Conservation (phyloP, 345 rosid species). For the Laguncularia racemosa region DNA sequence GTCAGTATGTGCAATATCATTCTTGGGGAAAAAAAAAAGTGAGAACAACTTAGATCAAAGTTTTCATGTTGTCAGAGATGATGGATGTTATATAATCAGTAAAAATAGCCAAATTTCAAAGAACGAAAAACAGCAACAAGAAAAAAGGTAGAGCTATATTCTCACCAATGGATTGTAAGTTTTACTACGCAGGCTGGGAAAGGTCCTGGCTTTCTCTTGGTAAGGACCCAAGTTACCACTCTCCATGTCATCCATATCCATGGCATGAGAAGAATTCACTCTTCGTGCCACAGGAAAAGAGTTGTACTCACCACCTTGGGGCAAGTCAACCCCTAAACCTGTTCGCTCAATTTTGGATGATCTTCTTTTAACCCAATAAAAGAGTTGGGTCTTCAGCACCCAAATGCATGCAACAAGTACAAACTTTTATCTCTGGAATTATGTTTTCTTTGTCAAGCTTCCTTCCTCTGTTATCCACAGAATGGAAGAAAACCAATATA, state of each 20-base stretch:
- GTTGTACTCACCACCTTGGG: constrained; percentile 27
- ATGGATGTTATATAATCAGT: background rate
- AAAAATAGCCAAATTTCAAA: background rate
- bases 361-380: constrained; percentile 3
- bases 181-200: constrained; percentile 86
- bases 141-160: background rate
- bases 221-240: constrained; percentile 62
- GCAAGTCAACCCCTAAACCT: constrained; percentile 39
- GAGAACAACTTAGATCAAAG: background rate
- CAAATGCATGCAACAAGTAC: too few species aligned
- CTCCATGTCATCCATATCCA: constrained; percentile 90
- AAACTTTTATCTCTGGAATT: too few species aligned
- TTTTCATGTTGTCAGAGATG: background rate
- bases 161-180: constrained; percentile 69
- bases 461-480: too few species aligned
- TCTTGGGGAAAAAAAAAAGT: too few species aligned
- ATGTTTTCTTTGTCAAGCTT: too few species aligned
- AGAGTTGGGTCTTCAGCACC: background rate
- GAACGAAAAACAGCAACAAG: constrained; percentile 1
- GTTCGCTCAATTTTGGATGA: constrained; percentile 32
- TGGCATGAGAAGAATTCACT: constrained; percentile 45
- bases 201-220: constrained; percentile 74
- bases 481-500: too few species aligned
- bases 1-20: too few species aligned
- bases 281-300: constrained; percentile 28